Conservation (phyloP, 225 moss, liverwort and hornwort genomes). For the Thuidium tamariscinum region DNA sequence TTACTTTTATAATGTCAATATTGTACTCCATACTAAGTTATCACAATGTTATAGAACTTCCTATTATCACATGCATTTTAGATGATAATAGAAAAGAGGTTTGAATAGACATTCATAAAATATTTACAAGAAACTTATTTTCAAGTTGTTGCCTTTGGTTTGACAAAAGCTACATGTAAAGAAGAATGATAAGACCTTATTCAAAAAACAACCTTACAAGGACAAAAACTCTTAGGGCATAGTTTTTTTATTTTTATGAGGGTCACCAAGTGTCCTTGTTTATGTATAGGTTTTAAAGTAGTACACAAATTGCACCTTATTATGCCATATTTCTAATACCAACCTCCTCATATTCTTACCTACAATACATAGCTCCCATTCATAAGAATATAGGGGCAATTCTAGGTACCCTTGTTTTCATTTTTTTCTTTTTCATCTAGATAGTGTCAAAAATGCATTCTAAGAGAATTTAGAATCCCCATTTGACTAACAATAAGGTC, state of each 20-base stretch:
- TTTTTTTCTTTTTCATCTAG: not conserved
- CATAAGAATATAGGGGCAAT: fast-evolving
- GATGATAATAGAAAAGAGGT: not conserved
- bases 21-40: fast-evolving
- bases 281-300: not conserved
- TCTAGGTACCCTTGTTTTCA: fast-evolving
- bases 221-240: not conserved
- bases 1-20: fast-evolving
- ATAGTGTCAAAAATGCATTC: not conserved
- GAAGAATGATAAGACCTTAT: fast-evolving
- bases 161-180: not conserved
- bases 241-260: not conserved
- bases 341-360: not conserved
- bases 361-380: not conserved
- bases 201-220: not conserved
- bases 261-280: not conserved
- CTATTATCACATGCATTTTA: not conserved
- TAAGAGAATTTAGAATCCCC: not conserved
- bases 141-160: not conserved
- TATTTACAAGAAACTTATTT: not conserved
- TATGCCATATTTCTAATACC: fast-evolving
- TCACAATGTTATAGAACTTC: not conserved
- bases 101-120: not conserved
- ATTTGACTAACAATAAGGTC: not conserved
- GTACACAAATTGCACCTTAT: fast-evolving